Conservation (phyloP, 768 basidiomycete genomes). For the Leccinum disarticulatum region DNA sequence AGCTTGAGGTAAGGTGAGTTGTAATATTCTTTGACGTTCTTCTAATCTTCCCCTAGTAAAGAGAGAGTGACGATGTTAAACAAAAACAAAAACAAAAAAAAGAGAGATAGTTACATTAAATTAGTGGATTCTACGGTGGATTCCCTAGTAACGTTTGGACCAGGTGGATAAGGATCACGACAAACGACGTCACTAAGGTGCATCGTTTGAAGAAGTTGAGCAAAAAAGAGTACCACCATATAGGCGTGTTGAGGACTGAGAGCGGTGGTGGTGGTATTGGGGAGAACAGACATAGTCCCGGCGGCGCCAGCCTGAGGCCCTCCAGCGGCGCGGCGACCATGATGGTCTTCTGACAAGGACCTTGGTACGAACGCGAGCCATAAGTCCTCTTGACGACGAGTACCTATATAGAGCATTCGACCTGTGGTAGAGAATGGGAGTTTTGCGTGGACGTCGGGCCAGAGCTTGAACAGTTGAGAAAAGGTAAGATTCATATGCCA, state of each 20-base stretch:
- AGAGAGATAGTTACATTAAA: too few species aligned
- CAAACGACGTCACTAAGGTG: neutral
- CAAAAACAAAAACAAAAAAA: too few species aligned
- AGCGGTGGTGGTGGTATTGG: neutral
- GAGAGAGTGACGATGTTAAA: too few species aligned
- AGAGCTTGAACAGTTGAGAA: neutral
- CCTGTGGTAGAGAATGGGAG: neutral
- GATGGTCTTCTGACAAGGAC: neutral
- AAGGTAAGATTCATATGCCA: neutral
- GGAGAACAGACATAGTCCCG: neutral
- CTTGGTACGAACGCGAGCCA: neutral
- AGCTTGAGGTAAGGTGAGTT: too few species aligned
- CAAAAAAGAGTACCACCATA: neutral
- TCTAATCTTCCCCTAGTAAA: too few species aligned
- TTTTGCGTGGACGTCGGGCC: neutral
- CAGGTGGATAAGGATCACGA: too few species aligned
- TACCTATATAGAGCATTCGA: neutral
- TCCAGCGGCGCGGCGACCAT: neutral
- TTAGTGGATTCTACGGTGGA: too few species aligned
- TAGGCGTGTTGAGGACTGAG: neutral
- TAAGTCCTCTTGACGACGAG: neutral
- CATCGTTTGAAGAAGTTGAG: neutral
- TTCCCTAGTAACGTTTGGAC: too few species aligned
- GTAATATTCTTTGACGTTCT: too few species aligned
- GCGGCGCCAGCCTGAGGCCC: neutral